Base-by-base conservation (phyloP, 1,284 basidiomycete species). In the Leccinum ponderosum region DNA sequence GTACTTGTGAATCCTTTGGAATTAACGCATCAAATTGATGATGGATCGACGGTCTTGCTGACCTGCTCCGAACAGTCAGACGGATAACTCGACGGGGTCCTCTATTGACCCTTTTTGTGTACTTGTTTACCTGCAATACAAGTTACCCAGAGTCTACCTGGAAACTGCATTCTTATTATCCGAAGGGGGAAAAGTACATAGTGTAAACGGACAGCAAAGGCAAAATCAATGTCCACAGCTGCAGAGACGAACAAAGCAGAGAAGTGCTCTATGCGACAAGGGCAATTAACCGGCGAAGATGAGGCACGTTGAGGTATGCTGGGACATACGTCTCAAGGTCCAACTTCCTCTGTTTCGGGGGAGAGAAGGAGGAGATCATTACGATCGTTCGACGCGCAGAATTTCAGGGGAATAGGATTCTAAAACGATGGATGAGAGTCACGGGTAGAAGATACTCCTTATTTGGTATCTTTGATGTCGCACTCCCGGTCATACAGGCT, bases 321-420 rank as follows among this genome's bases (percentile, higher is more conserved):
- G 91, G 91, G 33, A 94, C 91, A 69, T 94, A 94, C 27, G 92
- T 94, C 80, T 95, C 93, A 68, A 95, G 76, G 91, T 35, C 94
- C 94, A 17, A 96, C 95, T 77, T 98, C 96, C 71, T 98, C 96
- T 44, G 92, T 93, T 76, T 98, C 96, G 22, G 95, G 95, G 31
- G 94, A 89, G 59, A 98, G 86, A 62, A 98, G 86, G 33, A 98
- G 82, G 74, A 97, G 95, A 75, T 98, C 96, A 72, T 93, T 95
- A 72, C 94, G 90, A 77, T 98, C 96, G 75, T 96, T 95, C 96
- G n/a, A 97, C 93, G 60, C 93, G 91, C 53, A 98, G 82, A 62
- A 98, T 98, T 77, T 98, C 96, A 33, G 94, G 93, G 0, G 95
- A 69, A 98, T 97, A 5, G 96, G 96, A 67, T 93, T 95, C 90